Evolutionary conservation across 495 filamentous ascomycete genomes (phyloP).

Genomic region (Aspergillus wentii): DNA sequence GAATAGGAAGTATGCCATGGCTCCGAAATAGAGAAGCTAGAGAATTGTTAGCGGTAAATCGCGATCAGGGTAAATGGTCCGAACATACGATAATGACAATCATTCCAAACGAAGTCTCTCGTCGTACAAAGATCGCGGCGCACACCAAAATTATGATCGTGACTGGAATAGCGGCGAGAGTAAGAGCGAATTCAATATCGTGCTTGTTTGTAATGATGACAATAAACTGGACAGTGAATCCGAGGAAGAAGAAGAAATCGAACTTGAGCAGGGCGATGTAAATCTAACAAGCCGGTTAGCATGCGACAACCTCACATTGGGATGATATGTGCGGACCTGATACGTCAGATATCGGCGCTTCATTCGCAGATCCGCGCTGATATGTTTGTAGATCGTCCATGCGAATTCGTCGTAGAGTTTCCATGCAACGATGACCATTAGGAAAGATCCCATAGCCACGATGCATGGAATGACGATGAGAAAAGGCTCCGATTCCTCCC

Average conservation of each 20-base stretch:
- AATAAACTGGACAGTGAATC: conserved; percentile 95
- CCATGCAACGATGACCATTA: conserved; percentile 76
- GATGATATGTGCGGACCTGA: conserved; percentile 57
- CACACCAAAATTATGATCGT: conserved; percentile 82
- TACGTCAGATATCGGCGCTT: conserved; percentile 94
- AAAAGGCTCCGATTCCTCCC: conserved; percentile 63
- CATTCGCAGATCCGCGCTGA: conserved; percentile 94
- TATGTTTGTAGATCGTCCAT: conserved; percentile 99
- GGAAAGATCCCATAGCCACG: conserved; percentile 67
- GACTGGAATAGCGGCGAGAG: conserved; percentile 81
- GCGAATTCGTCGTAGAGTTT: conserved; percentile 98
- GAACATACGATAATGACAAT: conserved; percentile 60
- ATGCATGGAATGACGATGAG: conserved; percentile 82
- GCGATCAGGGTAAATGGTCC: neutral
- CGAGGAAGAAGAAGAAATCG: conserved; percentile 99
- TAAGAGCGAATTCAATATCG: conserved; percentile 76
- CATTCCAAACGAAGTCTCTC: conserved; percentile 79
- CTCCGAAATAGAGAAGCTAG: conserved; percentile 77
- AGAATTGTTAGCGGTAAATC: conserved; percentile 13
- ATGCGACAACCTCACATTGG: neutral
- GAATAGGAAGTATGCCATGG: conserved; percentile 94
- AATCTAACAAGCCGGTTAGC: conserved; percentile 57
- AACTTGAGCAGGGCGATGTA: conserved; percentile 98
- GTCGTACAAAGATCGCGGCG: conserved; percentile 78
- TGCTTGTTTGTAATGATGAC: conserved; percentile 73